phyloP scores from a whole-genome alignment of 2,329 filamentous ascomycete species.

The Pseudogymnoascus pannorum region DNA sequence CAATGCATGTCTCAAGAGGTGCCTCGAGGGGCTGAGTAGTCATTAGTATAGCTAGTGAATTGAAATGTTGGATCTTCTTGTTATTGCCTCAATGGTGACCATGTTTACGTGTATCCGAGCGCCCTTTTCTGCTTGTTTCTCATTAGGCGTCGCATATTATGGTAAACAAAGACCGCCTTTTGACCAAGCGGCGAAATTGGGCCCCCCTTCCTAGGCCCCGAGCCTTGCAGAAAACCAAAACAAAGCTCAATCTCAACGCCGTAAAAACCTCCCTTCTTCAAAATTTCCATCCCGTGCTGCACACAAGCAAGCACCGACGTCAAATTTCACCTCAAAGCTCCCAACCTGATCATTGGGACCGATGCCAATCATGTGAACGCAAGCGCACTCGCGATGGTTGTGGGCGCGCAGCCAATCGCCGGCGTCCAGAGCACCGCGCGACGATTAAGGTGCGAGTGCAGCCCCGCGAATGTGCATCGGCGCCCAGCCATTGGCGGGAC shows the following conservation, averaged over 20 bases:
- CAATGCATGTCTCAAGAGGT: not conserved
- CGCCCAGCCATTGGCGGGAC: not conserved
- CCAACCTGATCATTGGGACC: conserved; percentile 1
- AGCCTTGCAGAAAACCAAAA: not conserved
- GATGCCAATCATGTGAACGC: conserved; percentile 1
- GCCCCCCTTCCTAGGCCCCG: not conserved
- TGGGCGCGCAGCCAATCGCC: not conserved
- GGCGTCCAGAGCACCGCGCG: not conserved
- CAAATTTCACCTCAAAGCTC: not conserved
- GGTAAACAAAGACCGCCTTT: conserved; percentile 4
- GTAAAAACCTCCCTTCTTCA: not conserved
- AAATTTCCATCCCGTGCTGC: not conserved
- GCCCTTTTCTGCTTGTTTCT: not conserved
- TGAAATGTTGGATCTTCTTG: not conserved
- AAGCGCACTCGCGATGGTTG: not conserved
- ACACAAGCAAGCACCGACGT: not conserved
- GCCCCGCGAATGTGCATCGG: not conserved
- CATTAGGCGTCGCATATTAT: conserved; percentile 1
- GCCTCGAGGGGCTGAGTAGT: not conserved
- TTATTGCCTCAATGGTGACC: conserved; percentile 4
- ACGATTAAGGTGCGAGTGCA: conserved; percentile 1
- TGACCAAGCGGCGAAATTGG: conserved; percentile 2
- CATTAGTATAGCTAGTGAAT: not conserved
- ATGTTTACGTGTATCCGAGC: not conserved
- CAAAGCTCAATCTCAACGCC: not conserved